phyloP scores from a whole-genome alignment of 192 early-diverging fungal species.

The Fimicolochytrium jonesii region DNA sequence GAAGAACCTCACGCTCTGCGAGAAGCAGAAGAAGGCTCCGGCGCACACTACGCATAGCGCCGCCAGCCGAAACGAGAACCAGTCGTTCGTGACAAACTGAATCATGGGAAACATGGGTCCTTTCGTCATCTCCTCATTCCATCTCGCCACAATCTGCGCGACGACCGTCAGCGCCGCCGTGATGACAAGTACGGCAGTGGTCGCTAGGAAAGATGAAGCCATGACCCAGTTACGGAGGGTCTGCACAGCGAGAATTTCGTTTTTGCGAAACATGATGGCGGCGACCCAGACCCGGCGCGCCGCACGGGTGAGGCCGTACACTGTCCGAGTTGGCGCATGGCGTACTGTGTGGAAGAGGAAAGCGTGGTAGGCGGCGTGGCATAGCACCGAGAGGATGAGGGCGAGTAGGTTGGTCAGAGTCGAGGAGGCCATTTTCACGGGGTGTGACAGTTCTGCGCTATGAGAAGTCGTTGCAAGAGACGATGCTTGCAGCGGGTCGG shows the following conservation, averaged over 20 bases:
- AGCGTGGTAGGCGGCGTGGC: slow-evolving; percentile 26
- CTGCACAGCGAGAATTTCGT: slow-evolving; percentile 42
- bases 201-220: slow-evolving; percentile 38
- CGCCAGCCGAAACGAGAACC: slow-evolving; percentile 4
- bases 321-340: slow-evolving; percentile 26
- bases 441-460: too few species aligned
- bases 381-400: slow-evolving; percentile 3
- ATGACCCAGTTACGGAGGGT: slow-evolving; percentile 41
- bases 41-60: not conserved
- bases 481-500: too few species aligned
- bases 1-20: slow-evolving; percentile 40
- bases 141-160: slow-evolving; percentile 17
- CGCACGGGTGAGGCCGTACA: slow-evolving; percentile 30
- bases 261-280: slow-evolving; percentile 34
- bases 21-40: slow-evolving; percentile 31
- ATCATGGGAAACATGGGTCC: slow-evolving; percentile 20
- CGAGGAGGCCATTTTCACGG: not conserved
- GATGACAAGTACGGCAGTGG: slow-evolving; percentile 29
- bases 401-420: slow-evolving; percentile 21
- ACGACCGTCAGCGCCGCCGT: slow-evolving; percentile 30
- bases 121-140: slow-evolving; percentile 1
- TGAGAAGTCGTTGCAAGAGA: too few species aligned
- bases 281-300: slow-evolving; percentile 35
- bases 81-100: slow-evolving; percentile 8
- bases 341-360: slow-evolving; percentile 22